Percentiles rank a stretch among this genome's conserved stretches.
Evolutionary conservation across 331 rosid species (phyloP).

Genomic region (Malus hybrid): DNA sequence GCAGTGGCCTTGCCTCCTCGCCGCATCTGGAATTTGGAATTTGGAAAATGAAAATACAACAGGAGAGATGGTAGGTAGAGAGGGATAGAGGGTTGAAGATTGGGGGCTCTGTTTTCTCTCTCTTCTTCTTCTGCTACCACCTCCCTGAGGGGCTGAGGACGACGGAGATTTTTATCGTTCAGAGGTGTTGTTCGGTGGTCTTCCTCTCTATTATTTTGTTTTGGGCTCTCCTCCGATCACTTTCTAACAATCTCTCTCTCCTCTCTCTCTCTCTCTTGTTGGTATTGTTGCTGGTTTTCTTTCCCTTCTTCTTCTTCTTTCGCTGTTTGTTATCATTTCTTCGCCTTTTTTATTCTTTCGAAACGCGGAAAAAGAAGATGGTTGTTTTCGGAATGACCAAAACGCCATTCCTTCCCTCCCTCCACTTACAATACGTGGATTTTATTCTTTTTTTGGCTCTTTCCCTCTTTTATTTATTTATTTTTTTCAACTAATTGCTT

Average conservation of each 20-base stretch:
- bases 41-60: not conserved
- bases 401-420: not conserved
- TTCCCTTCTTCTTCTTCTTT: not conserved
- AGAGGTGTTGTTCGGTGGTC: not conserved
- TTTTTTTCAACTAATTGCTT: not conserved
- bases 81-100: conserved; percentile 2
- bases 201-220: not conserved
- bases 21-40: conserved; percentile 39
- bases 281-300: conserved; percentile 5
- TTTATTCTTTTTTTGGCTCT: not conserved
- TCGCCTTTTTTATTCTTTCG: not conserved
- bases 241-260: not conserved
- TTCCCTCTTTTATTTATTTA: not conserved
- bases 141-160: not conserved
- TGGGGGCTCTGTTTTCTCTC: conserved; percentile 16
- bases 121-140: conserved; percentile 14
- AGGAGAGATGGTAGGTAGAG: conserved; percentile 25
- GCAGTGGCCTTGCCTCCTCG: conserved; percentile 38
- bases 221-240: not conserved
- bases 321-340: not conserved
- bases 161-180: not conserved
- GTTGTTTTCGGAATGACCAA: not conserved
- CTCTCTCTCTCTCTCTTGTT: not conserved
- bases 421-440: not conserved
- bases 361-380: not conserved